Base-by-base conservation (phyloP, 2,329 filamentous ascomycete genomes). In the Venturia carpophila region DNA sequence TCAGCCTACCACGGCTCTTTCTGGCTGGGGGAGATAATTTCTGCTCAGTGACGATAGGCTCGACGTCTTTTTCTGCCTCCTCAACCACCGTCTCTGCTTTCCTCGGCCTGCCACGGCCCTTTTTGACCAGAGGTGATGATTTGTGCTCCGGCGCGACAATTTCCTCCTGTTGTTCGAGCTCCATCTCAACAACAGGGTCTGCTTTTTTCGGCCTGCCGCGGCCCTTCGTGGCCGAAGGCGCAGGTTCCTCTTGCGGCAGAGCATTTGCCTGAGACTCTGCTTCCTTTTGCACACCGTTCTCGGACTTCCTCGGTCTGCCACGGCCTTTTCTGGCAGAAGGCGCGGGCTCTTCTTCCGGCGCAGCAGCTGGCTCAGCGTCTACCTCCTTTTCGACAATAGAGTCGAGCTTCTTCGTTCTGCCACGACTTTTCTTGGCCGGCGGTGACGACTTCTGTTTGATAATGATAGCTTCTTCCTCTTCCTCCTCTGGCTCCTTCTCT, bases 31-130 rank as follows among this genome's bases (percentile, higher is more conserved):
- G 47, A 27, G 21, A 27, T 2, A 21, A 15, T 52, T 24, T 5
- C 11, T 15, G 47, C 21, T 52, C 47, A 17, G 9, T 21, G 9
- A 15, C 21, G 39, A 15, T 15, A 11, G 15, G 39, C 45, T 11
- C 21, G 13, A 21, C 1, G 10, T 56, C 66, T 21, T 66, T 45
- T 21, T 66, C 69, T 52, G 71, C 69, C 5, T 69, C 68, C 13
- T 68, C 68, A 27, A 43, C 24, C 3, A 39, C 55, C 3, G 55
- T 5, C 45, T 47, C 45, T 56, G 49, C 27, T 21, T 56, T 56
- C 24, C 19, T 56, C 17, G 49, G 13, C 24, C 17, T 56, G 27
- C 49, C 49, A 30, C 49, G 49, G 11, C 49, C 49, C 27, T 56
- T 56, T 56, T 56, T 56, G n/a, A 21, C 27, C 11, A 11, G 10